Evolutionary conservation across 2,329 filamentous ascomycete genomes (phyloP).

Genomic region (Phialocephala sp.): DNA sequence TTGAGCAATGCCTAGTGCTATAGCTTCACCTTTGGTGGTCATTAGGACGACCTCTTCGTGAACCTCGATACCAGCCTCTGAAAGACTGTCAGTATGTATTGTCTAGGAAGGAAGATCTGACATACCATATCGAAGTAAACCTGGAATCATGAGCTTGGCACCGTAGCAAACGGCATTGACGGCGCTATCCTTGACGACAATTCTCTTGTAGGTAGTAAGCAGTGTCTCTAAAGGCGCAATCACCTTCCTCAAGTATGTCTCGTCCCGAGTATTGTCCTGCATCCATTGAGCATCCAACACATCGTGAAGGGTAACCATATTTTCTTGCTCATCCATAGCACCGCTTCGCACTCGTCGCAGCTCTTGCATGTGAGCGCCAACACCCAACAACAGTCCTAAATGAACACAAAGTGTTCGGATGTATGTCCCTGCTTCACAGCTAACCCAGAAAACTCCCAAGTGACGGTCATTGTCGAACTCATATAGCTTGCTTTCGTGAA

Average conservation of each 20-base stretch:
- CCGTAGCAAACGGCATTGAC: conserved; percentile 99
- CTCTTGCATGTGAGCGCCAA: conserved; percentile 98
- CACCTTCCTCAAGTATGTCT: conserved; percentile 88
- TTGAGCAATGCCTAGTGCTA: conserved; percentile 92
- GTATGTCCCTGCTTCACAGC: conserved; percentile 97
- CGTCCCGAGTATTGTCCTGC: conserved; percentile 94
- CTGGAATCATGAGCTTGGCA: conserved; percentile 98
- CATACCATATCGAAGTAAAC: conserved; percentile 85
- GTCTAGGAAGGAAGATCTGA: too few relatives aligned
- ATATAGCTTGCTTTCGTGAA: conserved; percentile 94
- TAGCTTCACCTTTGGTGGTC: conserved; percentile 99
- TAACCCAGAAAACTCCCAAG: conserved; percentile 98
- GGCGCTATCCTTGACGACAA: conserved; percentile 95
- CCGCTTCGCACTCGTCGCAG: conserved; percentile 90
- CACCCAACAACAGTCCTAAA: conserved; percentile 75
- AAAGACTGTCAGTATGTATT: conserved; percentile 3
- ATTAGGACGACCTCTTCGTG: conserved; percentile 97
- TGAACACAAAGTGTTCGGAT: conserved; percentile 98
- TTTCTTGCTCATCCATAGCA: conserved; percentile 90
- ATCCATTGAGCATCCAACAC: conserved; percentile 96
- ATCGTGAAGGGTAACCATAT: conserved; percentile 92
- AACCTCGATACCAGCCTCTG: conserved; percentile 88
- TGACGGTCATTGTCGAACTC: conserved; percentile 99
- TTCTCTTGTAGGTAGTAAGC: conserved; percentile 90
- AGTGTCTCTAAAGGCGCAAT: conserved; percentile 93